Evolutionary conservation across 371 early-diverging fungal species (phyloP).

Genomic region (Dinochytrium kinnereticum): DNA sequence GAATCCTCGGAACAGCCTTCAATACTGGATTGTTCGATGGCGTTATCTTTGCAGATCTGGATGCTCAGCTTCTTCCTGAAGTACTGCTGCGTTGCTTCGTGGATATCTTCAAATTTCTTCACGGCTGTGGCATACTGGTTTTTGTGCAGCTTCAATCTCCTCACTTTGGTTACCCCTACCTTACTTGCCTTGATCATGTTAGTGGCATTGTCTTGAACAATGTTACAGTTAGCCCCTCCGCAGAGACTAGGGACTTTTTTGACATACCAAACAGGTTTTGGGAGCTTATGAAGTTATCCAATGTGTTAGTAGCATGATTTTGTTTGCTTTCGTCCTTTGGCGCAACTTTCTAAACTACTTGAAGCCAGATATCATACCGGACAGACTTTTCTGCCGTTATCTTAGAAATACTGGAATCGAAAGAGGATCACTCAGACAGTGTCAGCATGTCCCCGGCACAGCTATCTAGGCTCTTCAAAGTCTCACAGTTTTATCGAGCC

Average conservation of each 20-base stretch:
- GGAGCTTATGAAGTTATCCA: not conserved
- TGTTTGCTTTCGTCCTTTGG: not conserved
- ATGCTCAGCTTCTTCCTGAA: too few relatives aligned
- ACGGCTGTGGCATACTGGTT: not conserved
- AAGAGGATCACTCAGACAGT: not conserved
- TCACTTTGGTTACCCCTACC: not conserved
- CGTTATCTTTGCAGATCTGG: not conserved
- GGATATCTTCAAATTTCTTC: not conserved
- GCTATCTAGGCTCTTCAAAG: constrained; percentile 7
- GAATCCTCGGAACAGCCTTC: not conserved
- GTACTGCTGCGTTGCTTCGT: too few relatives aligned
- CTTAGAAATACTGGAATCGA: not conserved
- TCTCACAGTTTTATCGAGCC: constrained; percentile 20
- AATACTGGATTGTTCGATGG: not conserved
- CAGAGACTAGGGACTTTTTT: constrained; percentile 10
- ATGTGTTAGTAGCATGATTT: not conserved
- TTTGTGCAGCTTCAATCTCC: not conserved
- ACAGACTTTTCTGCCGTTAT: constrained; percentile 8
- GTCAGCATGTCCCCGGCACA: not conserved
- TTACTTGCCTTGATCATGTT: not conserved
- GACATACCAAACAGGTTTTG: constrained; percentile 1
- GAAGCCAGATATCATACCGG: constrained; percentile 1
- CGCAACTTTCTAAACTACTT: not conserved
- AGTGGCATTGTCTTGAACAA: constrained; percentile 5
- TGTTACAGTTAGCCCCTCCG: not conserved